Percentiles rank a stretch among this genome's conserved stretches.
Conservation (phyloP, 805 yeast genomes). For the Kuraishia hungarica region DNA sequence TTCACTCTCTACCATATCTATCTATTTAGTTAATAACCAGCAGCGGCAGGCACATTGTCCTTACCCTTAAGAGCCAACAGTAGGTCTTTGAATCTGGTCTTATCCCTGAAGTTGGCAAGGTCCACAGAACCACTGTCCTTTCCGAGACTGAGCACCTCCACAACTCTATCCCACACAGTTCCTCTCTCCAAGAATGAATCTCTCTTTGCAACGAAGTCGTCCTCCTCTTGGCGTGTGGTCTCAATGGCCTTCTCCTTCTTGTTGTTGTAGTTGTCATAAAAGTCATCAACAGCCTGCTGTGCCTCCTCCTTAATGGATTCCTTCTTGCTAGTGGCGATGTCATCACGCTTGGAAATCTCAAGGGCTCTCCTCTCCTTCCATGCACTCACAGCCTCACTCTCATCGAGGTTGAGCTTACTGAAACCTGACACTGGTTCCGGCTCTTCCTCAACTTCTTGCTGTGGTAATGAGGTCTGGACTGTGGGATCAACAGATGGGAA, state of each 20-base stretch:
- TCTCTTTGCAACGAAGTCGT: slow-evolving; percentile 61
- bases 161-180: slow-evolving; percentile 49
- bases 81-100: slow-evolving; percentile 42
- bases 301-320: slow-evolving; percentile 68
- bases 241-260: slow-evolving; percentile 68
- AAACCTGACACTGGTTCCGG: slow-evolving; percentile 4
- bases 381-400: slow-evolving; percentile 53
- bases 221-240: slow-evolving; percentile 58
- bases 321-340: slow-evolving; percentile 53
- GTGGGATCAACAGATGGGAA: slow-evolving; percentile 48
- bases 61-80: slow-evolving; percentile 46
- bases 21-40: slow-evolving; percentile 28
- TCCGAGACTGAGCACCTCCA: slow-evolving; percentile 28
- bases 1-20: neutral
- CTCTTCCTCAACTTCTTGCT: slow-evolving; percentile 4
- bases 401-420: slow-evolving; percentile 28
- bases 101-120: slow-evolving; percentile 31
- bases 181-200: slow-evolving; percentile 50
- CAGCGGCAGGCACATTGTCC: slow-evolving; percentile 48
- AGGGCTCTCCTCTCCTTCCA: slow-evolving; percentile 80
- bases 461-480: slow-evolving; percentile 10
- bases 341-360: slow-evolving; percentile 76
- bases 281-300: slow-evolving; percentile 76
- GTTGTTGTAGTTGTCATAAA: slow-evolving; percentile 82
- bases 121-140: slow-evolving; percentile 26